Percentiles rank a stretch among this genome's conserved stretches.
Conservation (phyloP, 169 alveolate species). For the Plasmodium gonderi region DNA sequence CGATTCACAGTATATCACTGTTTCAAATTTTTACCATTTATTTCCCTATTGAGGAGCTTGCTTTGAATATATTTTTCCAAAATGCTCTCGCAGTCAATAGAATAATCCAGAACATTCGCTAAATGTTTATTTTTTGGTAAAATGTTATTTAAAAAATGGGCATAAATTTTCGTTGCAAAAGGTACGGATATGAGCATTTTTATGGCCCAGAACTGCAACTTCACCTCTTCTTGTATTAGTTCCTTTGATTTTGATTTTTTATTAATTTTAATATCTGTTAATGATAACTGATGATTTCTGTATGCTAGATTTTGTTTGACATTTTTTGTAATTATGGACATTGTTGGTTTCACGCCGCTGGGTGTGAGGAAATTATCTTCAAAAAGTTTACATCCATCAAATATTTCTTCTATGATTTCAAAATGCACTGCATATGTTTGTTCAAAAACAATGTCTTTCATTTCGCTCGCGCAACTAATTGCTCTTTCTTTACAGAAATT, state of each 20-base stretch:
- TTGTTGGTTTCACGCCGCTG: slow-evolving; percentile 79
- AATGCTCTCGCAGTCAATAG: slow-evolving; percentile 77
- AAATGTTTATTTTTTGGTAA: slow-evolving; percentile 77
- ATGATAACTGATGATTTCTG: slow-evolving; percentile 82
- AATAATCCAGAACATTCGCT: slow-evolving; percentile 73
- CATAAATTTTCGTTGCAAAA: slow-evolving; percentile 87
- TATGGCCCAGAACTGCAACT: slow-evolving; percentile 90
- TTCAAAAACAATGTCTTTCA: slow-evolving; percentile 90
- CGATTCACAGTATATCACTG: no score
- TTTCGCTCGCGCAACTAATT: slow-evolving; percentile 84
- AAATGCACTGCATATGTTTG: slow-evolving; percentile 91
- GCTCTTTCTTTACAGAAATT: slow-evolving; percentile 89
- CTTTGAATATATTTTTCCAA: slow-evolving; percentile 76
- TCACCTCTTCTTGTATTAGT: slow-evolving; percentile 87
- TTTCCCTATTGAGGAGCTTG: slow-evolving; percentile 65
- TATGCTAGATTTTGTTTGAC: slow-evolving; percentile 83
- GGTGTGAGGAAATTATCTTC: slow-evolving; percentile 86
- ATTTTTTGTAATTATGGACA: slow-evolving; percentile 81
- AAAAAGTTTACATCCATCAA: slow-evolving; percentile 87
- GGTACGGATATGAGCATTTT: slow-evolving; percentile 89
- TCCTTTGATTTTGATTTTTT: slow-evolving; percentile 83
- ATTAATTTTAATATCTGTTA: slow-evolving; percentile 83
- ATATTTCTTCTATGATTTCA: slow-evolving; percentile 89
- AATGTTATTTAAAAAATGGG: slow-evolving; percentile 87
- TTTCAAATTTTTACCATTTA: no score